Evolutionary conservation across 257 asterid genomes (phyloP).

Genomic region (Solanum gandarillasii): DNA sequence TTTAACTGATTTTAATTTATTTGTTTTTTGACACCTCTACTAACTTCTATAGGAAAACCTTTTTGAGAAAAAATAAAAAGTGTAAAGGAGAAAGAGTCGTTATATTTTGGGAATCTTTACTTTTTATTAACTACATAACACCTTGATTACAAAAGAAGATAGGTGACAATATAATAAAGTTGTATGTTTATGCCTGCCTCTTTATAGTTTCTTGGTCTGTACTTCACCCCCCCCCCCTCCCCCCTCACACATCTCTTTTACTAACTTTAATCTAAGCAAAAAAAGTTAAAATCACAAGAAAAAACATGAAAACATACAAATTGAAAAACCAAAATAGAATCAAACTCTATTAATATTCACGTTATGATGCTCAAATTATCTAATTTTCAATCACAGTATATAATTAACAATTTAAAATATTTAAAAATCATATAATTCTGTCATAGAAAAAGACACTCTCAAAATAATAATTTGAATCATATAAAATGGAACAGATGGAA

Average conservation of each 20-base stretch:
- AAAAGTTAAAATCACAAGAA: neutral
- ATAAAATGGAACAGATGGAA: neutral
- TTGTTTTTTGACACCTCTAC: neutral
- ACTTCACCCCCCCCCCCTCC: neutral
- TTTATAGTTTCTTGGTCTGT: neutral
- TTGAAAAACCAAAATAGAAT: neutral
- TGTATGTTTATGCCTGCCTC: neutral
- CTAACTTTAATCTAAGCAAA: neutral
- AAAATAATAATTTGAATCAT: neutral
- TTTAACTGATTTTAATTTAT: neutral
- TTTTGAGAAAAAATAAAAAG: neutral
- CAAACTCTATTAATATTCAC: too few species aligned
- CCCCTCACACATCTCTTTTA: neutral
- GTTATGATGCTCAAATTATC: too few species aligned
- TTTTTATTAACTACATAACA: neutral
- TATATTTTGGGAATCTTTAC: neutral
- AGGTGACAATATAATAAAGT: neutral
- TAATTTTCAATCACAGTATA: neutral
- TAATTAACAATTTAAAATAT: neutral
- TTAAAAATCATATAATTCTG: neutral
- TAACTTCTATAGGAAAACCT: neutral
- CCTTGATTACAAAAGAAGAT: constrained; percentile 5
- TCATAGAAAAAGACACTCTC: neutral
- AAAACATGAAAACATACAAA: neutral
- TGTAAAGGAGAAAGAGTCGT: neutral